These are phyloP conservation scores for Furcasterigmium furcatum DNA, from an alignment of 2,329 filamentous ascomycete species.

Conservation along the genomic window DNA sequence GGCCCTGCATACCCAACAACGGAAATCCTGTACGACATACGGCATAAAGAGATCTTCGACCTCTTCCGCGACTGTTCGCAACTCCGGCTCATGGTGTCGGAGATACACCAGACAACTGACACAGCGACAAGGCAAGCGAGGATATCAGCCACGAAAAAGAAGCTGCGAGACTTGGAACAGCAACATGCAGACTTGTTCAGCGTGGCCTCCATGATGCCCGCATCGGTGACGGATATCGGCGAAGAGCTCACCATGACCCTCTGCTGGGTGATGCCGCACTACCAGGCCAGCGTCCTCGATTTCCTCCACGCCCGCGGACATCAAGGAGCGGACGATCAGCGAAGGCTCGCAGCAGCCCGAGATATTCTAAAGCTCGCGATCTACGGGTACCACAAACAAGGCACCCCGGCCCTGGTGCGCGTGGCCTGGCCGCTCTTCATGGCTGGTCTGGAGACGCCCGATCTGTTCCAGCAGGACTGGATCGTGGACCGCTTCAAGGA, in stretches of 20 bases:
- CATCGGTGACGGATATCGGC: not conserved
- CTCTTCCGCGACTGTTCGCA: not conserved
- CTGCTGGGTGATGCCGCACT: constrained; percentile 20
- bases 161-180: not conserved
- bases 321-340: not conserved
- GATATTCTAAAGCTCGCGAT: constrained; percentile 26
- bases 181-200: not conserved
- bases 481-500: constrained; percentile 23
- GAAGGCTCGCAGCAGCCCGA: constrained; percentile 4
- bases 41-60: not conserved
- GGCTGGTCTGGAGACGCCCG: constrained; percentile 29
- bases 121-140: not conserved
- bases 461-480: constrained; percentile 26
- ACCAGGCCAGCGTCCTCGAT: constrained; percentile 27
- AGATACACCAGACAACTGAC: not conserved
- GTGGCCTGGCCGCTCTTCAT: constrained; percentile 30
- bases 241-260: not conserved
- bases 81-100: not conserved
- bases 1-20: not conserved
- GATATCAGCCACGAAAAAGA: not conserved
- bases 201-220: not conserved
- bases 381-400: constrained; percentile 26
- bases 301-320: constrained; percentile 14
- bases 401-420: constrained; percentile 24
- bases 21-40: not conserved